A percentile compares a stretch with the other conserved stretches of the same genome.
Conservation (phyloP, 1,139 yeast species). For the Pichia sp. region DNA sequence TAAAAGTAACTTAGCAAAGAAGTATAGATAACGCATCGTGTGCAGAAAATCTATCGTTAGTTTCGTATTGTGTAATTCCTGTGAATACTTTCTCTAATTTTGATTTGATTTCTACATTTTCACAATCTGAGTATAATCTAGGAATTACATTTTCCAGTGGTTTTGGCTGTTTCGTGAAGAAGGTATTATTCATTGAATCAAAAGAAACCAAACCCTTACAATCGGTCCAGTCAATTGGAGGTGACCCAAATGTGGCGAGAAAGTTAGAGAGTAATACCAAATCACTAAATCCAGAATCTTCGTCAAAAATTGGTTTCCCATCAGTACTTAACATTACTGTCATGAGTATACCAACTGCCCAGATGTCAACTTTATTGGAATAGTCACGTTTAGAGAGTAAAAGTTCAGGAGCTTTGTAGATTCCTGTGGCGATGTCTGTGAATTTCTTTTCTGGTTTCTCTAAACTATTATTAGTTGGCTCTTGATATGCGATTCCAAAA, state of each 20-base stretch:
- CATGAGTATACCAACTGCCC: slow-evolving; percentile 74
- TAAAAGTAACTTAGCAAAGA: slow-evolving; percentile 16
- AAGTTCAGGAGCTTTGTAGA: slow-evolving; percentile 84
- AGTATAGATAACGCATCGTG: slow-evolving; percentile 18
- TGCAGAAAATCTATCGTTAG: slow-evolving; percentile 37
- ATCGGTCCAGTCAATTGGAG: slow-evolving; percentile 52
- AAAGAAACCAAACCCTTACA: slow-evolving; percentile 41
- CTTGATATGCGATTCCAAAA: slow-evolving; percentile 67
- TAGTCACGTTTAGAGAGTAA: slow-evolving; percentile 69
- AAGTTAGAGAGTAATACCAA: slow-evolving; percentile 63
- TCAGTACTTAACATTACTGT: slow-evolving; percentile 55
- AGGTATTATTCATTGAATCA: slow-evolving; percentile 35
- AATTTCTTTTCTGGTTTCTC: slow-evolving; percentile 52
- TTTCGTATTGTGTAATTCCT: slow-evolving; percentile 41
- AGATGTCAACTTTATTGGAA: slow-evolving; percentile 64
- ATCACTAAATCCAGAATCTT: slow-evolving; percentile 51
- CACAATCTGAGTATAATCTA: slow-evolving; percentile 10
- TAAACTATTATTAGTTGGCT: slow-evolving; percentile 37
- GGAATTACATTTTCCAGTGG: slow-evolving; percentile 37
- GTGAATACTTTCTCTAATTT: slow-evolving; percentile 29
- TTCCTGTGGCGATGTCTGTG: slow-evolving; percentile 74
- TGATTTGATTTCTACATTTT: not conserved
- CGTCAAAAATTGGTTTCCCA: slow-evolving; percentile 43
- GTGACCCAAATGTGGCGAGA: slow-evolving; percentile 68
- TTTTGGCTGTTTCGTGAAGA: slow-evolving; percentile 35